Evolutionary conservation across 1,284 basidiomycete species (phyloP), one percentile per base, ranked within the genome.

Genomic region (Pterulicium gracile): DNA sequence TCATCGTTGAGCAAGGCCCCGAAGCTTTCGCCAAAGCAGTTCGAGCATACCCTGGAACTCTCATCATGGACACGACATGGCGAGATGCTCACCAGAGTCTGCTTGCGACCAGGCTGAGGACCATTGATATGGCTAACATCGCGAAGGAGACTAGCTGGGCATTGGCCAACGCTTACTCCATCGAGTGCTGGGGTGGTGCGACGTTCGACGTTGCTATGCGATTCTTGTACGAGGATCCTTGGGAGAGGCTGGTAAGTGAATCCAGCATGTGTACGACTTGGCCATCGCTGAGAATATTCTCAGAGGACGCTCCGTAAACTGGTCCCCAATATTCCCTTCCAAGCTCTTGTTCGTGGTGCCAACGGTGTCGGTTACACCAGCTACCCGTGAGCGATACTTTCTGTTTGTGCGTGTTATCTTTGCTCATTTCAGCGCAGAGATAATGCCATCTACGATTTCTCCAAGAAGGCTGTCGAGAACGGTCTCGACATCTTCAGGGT

Each of bases 121-220:
- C 96, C 17, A 82, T 90, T 55, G 96, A 99, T 62, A 98, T 98
- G 81, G 88, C 86, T 58, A 98, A 98, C 71, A 97, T 99, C 56
- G 96, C 96, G 51, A 97, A 92, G 67, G 93, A 97, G 74, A 98
- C 96, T 1, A 90, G 85, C 58, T 86, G 90, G 64, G 95, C 94
- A 4, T 75, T 99, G 46, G 81, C 90, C 44, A 98, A 98, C 60
- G 90, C 96, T 17, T 99, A 93, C 73, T 88, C 88, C 61, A 68
- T 99, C 54, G 96, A 99, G 65, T 98, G 95, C 75, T 99, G 96
- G 96, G 96, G 96, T 61, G 96, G 96, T 54, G 96, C 96, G 42
- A 98, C 96, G 3, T 99, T 99, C 61, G 96, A 98, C 65, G 96
- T 99, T 43, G 88, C 96, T 24, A 98, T 98, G 95, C 85, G 95